These are phyloP conservation scores for Capillidium rhysosporum DNA, from an alignment of 371 early-diverging fungal species.

Conservation along the genomic window DNA sequence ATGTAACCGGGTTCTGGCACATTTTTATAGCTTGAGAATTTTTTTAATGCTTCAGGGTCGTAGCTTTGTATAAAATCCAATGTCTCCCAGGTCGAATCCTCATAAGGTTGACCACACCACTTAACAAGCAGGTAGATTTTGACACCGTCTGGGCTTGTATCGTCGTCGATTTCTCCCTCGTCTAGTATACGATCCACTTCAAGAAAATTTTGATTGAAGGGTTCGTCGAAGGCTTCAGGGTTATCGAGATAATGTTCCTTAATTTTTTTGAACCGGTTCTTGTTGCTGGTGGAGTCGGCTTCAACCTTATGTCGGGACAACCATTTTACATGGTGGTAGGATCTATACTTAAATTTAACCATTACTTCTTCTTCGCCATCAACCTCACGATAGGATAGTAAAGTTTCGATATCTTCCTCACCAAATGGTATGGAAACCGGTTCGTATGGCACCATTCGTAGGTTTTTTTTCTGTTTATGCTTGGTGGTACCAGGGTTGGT, in stretches of 20 bases:
- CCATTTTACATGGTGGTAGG: slow-evolving; percentile 10
- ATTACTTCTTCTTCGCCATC: slow-evolving; percentile 3
- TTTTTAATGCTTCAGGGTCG: slow-evolving; percentile 22
- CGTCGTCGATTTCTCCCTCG: slow-evolving; percentile 49
- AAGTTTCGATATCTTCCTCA: neutral
- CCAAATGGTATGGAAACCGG: neutral
- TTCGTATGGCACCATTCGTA: neutral
- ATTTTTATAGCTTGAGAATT: slow-evolving; percentile 20
- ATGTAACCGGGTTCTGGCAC: slow-evolving; percentile 8
- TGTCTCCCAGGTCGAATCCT: slow-evolving; percentile 73
- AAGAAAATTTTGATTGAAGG: slow-evolving; percentile 27
- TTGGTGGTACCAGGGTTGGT: too few relatives aligned
- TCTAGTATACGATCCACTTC: slow-evolving; percentile 67
- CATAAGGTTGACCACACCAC: slow-evolving; percentile 83
- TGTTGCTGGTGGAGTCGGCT: slow-evolving; percentile 38
- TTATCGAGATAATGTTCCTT: slow-evolving; percentile 36
- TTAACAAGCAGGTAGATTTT: slow-evolving; percentile 65
- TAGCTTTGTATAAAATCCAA: slow-evolving; percentile 32
- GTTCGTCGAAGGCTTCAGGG: slow-evolving; percentile 19
- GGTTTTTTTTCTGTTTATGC: too few relatives aligned
- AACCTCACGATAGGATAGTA: neutral
- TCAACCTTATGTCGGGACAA: slow-evolving; percentile 27
- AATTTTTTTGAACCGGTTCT: slow-evolving; percentile 60
- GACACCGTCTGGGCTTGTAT: slow-evolving; percentile 21
- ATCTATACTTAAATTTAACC: slow-evolving; percentile 9